Base-by-base conservation (phyloP, 441 rosid genomes). In the Gossypium trilobum region DNA sequence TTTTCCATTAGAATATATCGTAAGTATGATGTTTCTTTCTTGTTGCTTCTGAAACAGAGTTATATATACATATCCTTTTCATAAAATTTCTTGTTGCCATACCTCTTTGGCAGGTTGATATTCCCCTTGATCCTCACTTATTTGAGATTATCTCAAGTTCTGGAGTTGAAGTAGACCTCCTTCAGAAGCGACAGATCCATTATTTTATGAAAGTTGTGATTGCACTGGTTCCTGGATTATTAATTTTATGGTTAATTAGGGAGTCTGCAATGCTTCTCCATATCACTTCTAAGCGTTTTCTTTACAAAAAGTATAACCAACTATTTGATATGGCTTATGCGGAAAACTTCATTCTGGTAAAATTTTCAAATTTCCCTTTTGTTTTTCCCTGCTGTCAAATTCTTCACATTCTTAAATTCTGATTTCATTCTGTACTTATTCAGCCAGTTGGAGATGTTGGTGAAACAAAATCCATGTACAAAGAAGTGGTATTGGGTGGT, bases 401-500 rank as follows among this genome's bases (percentile, higher is more conserved):
- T 62, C 59, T 73, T 17, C 17, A 4, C 14, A 68, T 71, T 50
- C 27, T 75, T 48, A 59, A 66, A 62, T 76, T 73, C 73, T 81
- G 54, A 75, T 76, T 57, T 25, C 71, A 4, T 61, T 60, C 27
- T 74, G 63, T 75, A 19, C 75, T 78, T 73, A 67, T 82, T 75
- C 87, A 94, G 99, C 97, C 97, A 65, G 95, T 90, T 85, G 97
- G 97, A 78, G 86, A 89, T 81, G 89, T 76, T 71, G 88, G 91
- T 73, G 91, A 92, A 83, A 88, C 91, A 62, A 94, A 89, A 82
- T 87, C 96, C 17, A 94, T 81, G 97, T 80, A 87, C 75, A 90
- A 92, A 80, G 99, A 94, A 80, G 97, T 94, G 61, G 95, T 92
- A 57, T 84, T 94, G 72, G 99, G 99, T 19, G 99, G 97, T 74